Evolutionary conservation across 495 filamentous ascomycete species (phyloP).

Genomic region (Cetradonia linearis): DNA sequence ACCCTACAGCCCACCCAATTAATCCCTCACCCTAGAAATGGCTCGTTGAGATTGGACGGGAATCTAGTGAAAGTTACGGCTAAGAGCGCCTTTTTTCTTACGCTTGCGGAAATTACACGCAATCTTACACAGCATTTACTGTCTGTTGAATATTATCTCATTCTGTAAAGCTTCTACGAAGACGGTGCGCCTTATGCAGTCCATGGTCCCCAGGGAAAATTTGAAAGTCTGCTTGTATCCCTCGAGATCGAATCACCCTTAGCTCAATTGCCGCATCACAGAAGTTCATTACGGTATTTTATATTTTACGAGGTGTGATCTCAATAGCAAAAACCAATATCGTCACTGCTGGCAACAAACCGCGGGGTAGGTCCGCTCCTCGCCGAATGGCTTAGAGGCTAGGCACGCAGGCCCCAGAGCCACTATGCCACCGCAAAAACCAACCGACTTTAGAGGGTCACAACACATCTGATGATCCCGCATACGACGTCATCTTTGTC

Average conservation of each 20-base stretch:
- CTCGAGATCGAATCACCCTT: not conserved
- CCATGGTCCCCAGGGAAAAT: not conserved
- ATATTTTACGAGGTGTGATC: slow-evolving; percentile 1
- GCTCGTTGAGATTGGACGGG: slow-evolving; percentile 15
- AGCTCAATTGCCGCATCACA: not conserved
- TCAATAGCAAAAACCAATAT: not conserved
- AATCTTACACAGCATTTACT: not conserved
- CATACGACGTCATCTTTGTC: slow-evolving; percentile 1
- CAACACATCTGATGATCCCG: slow-evolving; percentile 1
- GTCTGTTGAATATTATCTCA: not conserved
- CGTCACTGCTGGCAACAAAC: not conserved
- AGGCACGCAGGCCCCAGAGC: not conserved
- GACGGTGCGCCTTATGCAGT: not conserved
- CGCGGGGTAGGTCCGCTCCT: slow-evolving; percentile 13
- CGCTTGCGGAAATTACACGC: not conserved
- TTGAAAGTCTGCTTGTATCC: not conserved
- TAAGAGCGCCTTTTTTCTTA: slow-evolving; percentile 4
- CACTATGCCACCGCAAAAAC: not conserved
- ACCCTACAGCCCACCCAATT: slow-evolving; percentile 5
- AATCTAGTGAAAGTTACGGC: slow-evolving; percentile 1
- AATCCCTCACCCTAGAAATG: slow-evolving; percentile 15
- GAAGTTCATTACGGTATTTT: not conserved
- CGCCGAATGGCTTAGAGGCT: not conserved
- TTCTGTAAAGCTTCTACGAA: not conserved
- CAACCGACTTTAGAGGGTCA: not conserved